Evolutionary conservation across 352 stramenopile species (phyloP), one percentile per base, ranked within the genome.

Genomic region (Pilasporangium apinafurcum): DNA sequence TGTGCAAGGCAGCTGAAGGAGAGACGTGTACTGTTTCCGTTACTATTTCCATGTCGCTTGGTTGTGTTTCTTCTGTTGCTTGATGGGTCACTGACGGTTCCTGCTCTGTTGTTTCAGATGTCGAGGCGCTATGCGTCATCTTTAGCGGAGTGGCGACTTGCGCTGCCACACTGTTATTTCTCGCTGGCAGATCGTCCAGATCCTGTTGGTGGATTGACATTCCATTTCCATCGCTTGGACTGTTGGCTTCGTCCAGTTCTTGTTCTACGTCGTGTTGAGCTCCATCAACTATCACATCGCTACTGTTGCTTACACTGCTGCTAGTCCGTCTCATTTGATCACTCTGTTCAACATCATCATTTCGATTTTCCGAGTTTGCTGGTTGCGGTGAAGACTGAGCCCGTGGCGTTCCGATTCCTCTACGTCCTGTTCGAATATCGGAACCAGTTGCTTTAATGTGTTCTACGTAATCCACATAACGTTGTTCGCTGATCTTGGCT

Each of bases 371-470:
- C 20, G 20, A 25, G 17, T 1, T n/a, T 8, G 26, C 32, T 7
- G 20, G 13, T 38, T 25, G 27, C 39, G 21, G 13, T 32, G 35
- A 35, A 31, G 18, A 24, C 38, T 17, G 8, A 18, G 37, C 14
- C 37, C 22, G 22, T 41, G 27, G 45, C 55, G 20, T 37, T 55
- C 42, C 47, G 26, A 39, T 24, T 27, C 37, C 56, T 38, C 65
- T 52, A 5, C 65, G 59, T n/a, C 78, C 77, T n/a, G 78, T 92
- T 0, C 73, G 72, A 44, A 90, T 88, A 56, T 92, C 76, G 12
- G 72, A 86, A 13, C 72, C 72, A 2, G 76, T 81, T 7, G 53
- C 28, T 28, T 71, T 75, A 41, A 92, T 84, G 44, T 81, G 79
- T 17, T 82, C 65, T 0, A 92, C 49, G 48, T 91, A 92, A 10